phyloP scores from a whole-genome alignment of 768 basidiomycete species.

The Gelatoporia subvermispora region DNA sequence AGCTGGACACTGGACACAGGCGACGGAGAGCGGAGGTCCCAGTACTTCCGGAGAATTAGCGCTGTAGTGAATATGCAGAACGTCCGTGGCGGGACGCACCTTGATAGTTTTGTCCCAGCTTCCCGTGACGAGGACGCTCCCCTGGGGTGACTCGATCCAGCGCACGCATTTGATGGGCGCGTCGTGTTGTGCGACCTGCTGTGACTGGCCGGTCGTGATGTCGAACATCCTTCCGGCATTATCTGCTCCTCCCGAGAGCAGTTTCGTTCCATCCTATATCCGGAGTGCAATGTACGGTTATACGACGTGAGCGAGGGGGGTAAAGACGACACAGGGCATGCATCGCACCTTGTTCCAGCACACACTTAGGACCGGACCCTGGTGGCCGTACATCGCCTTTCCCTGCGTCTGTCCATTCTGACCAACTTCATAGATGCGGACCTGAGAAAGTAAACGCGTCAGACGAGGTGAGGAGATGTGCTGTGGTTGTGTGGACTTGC shows the following conservation, averaged over 20 bases:
- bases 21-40: constrained; percentile 77
- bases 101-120: constrained; percentile 98
- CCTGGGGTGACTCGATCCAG: constrained; percentile 73
- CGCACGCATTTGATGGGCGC: constrained; percentile 79
- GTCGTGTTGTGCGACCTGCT: constrained; percentile 88
- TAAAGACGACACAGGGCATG: background rate
- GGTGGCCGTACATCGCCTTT: constrained; percentile 87
- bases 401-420: constrained; percentile 76
- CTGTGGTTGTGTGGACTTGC: constrained; percentile 36
- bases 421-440: constrained; percentile 88
- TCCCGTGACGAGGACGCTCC: constrained; percentile 82
- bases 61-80: background rate
- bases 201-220: constrained; percentile 71
- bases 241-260: constrained; percentile 91
- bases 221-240: constrained; percentile 95
- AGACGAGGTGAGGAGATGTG: background rate
- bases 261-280: constrained; percentile 78
- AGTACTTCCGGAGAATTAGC: constrained; percentile 56
- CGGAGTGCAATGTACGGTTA: background rate
- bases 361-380: constrained; percentile 82
- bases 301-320: background rate
- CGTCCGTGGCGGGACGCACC: constrained; percentile 39
- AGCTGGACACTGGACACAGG: constrained; percentile 77
- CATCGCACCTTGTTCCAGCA: constrained; percentile 86
- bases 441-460: constrained; percentile 40